These are phyloP conservation scores for Solioccasus polychromus DNA, from an alignment of 768 basidiomycete species.

Conservation along the genomic window DNA sequence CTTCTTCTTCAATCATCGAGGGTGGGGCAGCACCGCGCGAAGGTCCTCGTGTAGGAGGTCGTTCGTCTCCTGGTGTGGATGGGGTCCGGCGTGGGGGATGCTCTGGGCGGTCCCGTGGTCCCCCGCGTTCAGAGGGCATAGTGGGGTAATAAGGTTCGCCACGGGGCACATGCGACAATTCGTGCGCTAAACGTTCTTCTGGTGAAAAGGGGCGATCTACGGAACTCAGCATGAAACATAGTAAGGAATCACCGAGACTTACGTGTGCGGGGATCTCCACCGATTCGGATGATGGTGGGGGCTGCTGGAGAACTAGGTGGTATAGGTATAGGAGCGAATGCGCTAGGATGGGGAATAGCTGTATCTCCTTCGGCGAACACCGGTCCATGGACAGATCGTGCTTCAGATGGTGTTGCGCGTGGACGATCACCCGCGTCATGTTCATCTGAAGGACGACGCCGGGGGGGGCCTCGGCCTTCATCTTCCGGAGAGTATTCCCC, in stretches of 20 bases:
- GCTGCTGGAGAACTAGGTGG: slow-evolving; percentile 21
- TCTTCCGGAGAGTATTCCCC: slow-evolving; percentile 11
- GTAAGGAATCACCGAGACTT: neutral
- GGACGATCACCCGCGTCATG: slow-evolving; percentile 15
- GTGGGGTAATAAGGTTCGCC: slow-evolving; percentile 13
- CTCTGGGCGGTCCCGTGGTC: too few relatives aligned
- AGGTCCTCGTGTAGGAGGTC: slow-evolving; percentile 10
- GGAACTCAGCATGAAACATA: slow-evolving; percentile 4
- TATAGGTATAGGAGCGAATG: neutral
- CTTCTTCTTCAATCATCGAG: slow-evolving; percentile 18
- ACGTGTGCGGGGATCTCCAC: slow-evolving; percentile 18
- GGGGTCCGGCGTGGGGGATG: neutral
- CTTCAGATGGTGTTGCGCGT: slow-evolving; percentile 7
- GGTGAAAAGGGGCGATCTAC: slow-evolving; percentile 19
- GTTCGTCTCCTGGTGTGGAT: neutral
- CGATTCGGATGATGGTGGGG: slow-evolving; percentile 31
- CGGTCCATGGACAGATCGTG: slow-evolving; percentile 8
- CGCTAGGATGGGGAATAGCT: neutral
- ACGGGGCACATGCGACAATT: slow-evolving; percentile 8
- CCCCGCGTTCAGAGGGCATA: slow-evolving; percentile 9
- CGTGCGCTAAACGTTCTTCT: slow-evolving; percentile 1
- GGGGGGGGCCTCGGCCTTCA: neutral
- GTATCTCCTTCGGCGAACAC: slow-evolving; percentile 12
- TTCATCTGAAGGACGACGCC: slow-evolving; percentile 12
- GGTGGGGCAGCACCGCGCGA: slow-evolving; percentile 17